phyloP scores from a whole-genome alignment of 306 rosid genomes.

The Leucaena leucocephala region DNA sequence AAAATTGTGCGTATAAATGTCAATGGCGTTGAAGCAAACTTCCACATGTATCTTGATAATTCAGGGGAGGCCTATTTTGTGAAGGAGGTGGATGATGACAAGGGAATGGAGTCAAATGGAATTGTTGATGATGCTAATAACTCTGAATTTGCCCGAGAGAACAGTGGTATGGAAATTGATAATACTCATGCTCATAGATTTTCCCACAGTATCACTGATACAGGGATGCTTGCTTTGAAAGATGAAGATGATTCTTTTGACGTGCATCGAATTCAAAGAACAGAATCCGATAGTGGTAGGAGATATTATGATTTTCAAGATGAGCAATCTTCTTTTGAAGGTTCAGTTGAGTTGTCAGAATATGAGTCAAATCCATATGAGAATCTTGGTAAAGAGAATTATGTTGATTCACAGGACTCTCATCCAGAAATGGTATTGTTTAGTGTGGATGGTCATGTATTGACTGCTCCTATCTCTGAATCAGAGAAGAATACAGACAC shows the following conservation, averaged over 20 bases:
- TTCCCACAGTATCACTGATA: constrained; percentile 71
- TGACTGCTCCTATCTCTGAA: constrained; percentile 85
- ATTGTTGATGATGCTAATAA: constrained; percentile 39
- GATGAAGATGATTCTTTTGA: constrained; percentile 40
- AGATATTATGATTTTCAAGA: constrained; percentile 78
- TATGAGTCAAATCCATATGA: constrained; percentile 61
- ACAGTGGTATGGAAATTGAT: constrained; percentile 34
- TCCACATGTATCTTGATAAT: constrained; percentile 92
- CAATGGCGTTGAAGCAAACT: constrained; percentile 79
- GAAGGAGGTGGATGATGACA: constrained; percentile 64
- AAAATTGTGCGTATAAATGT: constrained; percentile 75
- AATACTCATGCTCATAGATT: constrained; percentile 49
- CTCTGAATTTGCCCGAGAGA: constrained; percentile 34
- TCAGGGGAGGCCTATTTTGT: constrained; percentile 94
- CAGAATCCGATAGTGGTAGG: constrained; percentile 58
- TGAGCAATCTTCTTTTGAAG: constrained; percentile 66
- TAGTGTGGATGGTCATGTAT: constrained; percentile 89
- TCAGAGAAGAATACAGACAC: constrained; percentile 67
- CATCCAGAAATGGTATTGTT: constrained; percentile 86
- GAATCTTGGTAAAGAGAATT: constrained; percentile 55
- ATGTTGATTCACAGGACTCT: constrained; percentile 59
- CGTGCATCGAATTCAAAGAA: constrained; percentile 47
- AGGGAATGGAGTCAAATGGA: constrained; percentile 46
- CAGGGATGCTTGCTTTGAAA: constrained; percentile 53
- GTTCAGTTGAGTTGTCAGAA: constrained; percentile 64